phyloP scores from a whole-genome alignment of 2,329 filamentous ascomycete genomes.

The Alternaria sp. region DNA sequence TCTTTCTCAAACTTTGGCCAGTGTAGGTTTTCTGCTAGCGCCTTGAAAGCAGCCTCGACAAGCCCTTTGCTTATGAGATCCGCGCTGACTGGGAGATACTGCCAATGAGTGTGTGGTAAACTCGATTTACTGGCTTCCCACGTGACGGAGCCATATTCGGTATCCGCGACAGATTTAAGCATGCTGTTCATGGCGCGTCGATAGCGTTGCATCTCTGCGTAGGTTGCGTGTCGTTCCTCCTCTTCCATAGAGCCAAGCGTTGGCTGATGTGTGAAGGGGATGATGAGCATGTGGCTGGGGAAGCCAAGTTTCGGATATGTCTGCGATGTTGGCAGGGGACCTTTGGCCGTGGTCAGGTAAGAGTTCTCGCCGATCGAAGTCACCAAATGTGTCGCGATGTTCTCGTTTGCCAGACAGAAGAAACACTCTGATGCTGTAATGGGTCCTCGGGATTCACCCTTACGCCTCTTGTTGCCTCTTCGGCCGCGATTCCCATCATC shows the following conservation, averaged over 20 bases:
- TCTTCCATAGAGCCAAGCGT: constrained; percentile 73
- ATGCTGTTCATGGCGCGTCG: constrained; percentile 78
- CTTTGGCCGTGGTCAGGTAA: constrained; percentile 92
- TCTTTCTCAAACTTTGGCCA: constrained; percentile 61
- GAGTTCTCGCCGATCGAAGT: constrained; percentile 85
- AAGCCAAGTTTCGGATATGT: constrained; percentile 78
- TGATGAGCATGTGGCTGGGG: constrained; percentile 88
- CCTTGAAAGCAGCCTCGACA: constrained; percentile 86
- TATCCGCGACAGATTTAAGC: constrained; percentile 60
- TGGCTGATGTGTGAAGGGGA: constrained; percentile 81
- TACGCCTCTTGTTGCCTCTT: constrained; percentile 48
- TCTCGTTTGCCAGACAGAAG: constrained; percentile 91
- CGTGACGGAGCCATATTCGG: constrained; percentile 79
- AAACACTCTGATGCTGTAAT: constrained; percentile 77
- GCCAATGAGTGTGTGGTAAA: constrained; percentile 93
- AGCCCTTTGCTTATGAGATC: constrained; percentile 73
- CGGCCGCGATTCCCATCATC: constrained; percentile 47
- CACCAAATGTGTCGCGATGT: constrained; percentile 84
- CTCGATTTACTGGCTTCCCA: constrained; percentile 87
- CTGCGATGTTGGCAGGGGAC: constrained; percentile 74
- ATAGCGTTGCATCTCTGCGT: constrained; percentile 83
- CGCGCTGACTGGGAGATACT: constrained; percentile 79
- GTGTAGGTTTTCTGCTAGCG: constrained; percentile 78
- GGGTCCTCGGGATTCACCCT: constrained; percentile 43
- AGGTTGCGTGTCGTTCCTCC: constrained; percentile 65